Evolutionary conservation across 1,284 basidiomycete species (phyloP), one percentile per base, ranked within the genome.

Genomic region (Vanrija pseudolonga): DNA sequence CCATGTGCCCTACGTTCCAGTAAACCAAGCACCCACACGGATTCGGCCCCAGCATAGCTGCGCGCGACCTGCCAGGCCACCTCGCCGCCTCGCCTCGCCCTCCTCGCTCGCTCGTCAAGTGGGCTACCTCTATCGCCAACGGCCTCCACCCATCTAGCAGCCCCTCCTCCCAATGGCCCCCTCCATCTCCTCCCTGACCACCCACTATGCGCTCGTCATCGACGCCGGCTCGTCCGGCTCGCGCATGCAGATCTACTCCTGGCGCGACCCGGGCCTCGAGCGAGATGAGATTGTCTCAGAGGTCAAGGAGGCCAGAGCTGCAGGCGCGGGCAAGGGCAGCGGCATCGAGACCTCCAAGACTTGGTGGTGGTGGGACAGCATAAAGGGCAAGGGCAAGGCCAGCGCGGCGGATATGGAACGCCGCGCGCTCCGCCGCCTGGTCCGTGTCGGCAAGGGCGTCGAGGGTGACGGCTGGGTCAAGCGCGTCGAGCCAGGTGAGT

Each of bases 141-240:
- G 5, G 24, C 24, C 32, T 32, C 32, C 32, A 32, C 32, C 14
- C 7, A 26, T 26, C 26, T 26, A 26, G n/a, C n/a, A 26, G 26
- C 26, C 32, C 32, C 14, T 14, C 32, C 32, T 32, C 52, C n/a
- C 42, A 18, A 77, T 77, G 75, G 63, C 74, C 9, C 75, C 75
- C 5, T 69, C 73, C 2, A 46, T 71, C 20, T 49, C 69, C 17
- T 53, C 67, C 3, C 76, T 82, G 54, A 84, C 85, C 52, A 86
- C 90, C 61, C 86, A 87, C 65, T 98, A 95, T 77, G 94, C 92
- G 47, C 85, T 98, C 59, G 91, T 98, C 55, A 89, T 99, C 72
- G 95, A 99, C 80, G 95, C 95, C 66, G 95, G 95, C 61, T 96
- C 92, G 69, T 97, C 93, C 12, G 95, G 95, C 37, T 98, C 94